Base-by-base conservation (phyloP, 192 early-diverging fungal species). In the Rhizophagus prolifer region DNA sequence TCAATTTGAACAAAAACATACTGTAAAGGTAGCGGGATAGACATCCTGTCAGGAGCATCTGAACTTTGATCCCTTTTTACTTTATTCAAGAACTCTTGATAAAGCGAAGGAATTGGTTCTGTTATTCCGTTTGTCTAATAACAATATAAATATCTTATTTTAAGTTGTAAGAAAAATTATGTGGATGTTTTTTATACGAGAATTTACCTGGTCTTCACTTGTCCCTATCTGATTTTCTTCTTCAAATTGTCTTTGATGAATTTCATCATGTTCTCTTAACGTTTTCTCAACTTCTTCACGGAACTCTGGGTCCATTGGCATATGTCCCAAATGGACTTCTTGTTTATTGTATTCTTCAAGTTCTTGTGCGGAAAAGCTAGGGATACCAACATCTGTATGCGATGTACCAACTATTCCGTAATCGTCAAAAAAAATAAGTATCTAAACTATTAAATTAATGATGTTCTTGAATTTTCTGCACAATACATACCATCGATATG, bases 311-410 rank as follows among this genome's bases (percentile, higher is more conserved):
- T 97, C 94, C 19, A 88, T 78, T 5, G 93, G 94, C 64, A 88
- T 77, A n/a, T 80, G 77, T 1, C 94, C 96, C 63, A 99, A 82
- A 68, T 87, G 79, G 13, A 98, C 80, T 4, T 84, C 85, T 76
- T 96, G 94, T 74, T 90, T 85, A 83, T 98, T 97, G 70, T 96
- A 94, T 38, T 85, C 84, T 21, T 92, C 90, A 63, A 97, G 77
- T 69, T 94, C 90, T 67, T 88, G 87, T 63, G 91, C 79, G 54
- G 87, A 84, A 76, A 92, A 91, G 3, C 92, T 93, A 23, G 87
- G 86, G 70, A 94, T 90, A 9, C 93, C 93, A 77, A 91, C 75
- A 44, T 67, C 79, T 34, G 78, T 75, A 70, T 67, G 46, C 4
- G 60, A 58, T 61, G 23, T 50, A 8, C 77, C 78, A 14, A 71